Conservation (phyloP, 1,139 yeast genomes). For the Kurtzmaniella quercitrusa region DNA sequence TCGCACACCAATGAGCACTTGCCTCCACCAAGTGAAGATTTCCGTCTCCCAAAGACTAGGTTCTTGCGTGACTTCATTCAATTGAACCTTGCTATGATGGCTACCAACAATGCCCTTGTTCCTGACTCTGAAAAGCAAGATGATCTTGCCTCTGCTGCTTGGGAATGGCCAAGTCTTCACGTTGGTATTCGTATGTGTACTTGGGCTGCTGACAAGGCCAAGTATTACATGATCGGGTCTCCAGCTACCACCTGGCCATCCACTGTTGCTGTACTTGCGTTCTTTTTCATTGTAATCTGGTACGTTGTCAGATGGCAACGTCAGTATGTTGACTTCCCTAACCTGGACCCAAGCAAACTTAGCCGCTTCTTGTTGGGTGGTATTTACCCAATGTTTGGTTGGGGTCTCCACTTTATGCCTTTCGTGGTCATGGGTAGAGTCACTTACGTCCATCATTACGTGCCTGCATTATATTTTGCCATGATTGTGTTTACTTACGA, state of each 20-base stretch:
- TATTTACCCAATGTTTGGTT: slow-evolving; percentile 82
- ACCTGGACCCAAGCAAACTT: slow-evolving; percentile 24
- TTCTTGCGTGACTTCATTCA: slow-evolving; percentile 89
- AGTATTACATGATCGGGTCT: slow-evolving; percentile 87
- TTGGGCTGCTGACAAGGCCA: slow-evolving; percentile 78
- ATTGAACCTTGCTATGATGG: slow-evolving; percentile 97
- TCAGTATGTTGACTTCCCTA: slow-evolving; percentile 69
- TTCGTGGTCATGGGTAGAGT: slow-evolving; percentile 96
- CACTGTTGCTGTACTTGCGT: slow-evolving; percentile 60
- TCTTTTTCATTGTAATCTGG: slow-evolving; percentile 52
- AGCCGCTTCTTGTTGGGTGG: slow-evolving; percentile 67
- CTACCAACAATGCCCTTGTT: slow-evolving; percentile 91
- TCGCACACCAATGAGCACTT: slow-evolving; percentile 70
- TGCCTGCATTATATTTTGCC: slow-evolving; percentile 96
- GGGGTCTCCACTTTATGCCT: slow-evolving; percentile 92
- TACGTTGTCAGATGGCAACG: slow-evolving; percentile 91
- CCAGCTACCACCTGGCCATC: slow-evolving; percentile 97
- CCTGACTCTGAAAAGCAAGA: slow-evolving; percentile 93
- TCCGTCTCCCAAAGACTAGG: slow-evolving; percentile 75
- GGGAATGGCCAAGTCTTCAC: slow-evolving; percentile 98
- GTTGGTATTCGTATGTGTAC: slow-evolving; percentile 94
- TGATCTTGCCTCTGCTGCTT: slow-evolving; percentile 83
- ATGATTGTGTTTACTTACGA: slow-evolving; percentile 75
- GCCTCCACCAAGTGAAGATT: slow-evolving; percentile 69
- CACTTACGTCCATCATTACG: slow-evolving; percentile 93